Conservation (phyloP, 139 green algal genomes). For the Marvania coccoides region DNA sequence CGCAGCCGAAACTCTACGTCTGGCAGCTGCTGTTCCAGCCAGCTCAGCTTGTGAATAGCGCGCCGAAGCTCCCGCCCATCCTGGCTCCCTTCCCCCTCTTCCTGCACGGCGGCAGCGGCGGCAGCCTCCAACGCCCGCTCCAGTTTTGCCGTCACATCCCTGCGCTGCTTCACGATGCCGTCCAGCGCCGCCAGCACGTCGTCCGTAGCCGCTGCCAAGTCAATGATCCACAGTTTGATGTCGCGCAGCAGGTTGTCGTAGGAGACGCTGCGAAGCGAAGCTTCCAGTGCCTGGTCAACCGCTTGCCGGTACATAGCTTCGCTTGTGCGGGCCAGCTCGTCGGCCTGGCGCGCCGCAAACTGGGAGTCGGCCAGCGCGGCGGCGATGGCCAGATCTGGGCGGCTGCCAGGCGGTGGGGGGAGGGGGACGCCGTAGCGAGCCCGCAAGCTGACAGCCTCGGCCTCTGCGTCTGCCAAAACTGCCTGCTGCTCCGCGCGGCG, state of each 20-base stretch:
- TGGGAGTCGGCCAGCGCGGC: conserved; percentile 16
- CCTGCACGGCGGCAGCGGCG: not conserved
- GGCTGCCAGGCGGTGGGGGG: not conserved
- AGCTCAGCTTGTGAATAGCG: not conserved
- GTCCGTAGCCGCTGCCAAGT: conserved; percentile 10
- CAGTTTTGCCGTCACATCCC: not conserved
- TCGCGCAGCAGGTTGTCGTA: conserved; percentile 32
- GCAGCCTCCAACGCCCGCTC: not conserved
- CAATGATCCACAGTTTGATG: conserved; percentile 22
- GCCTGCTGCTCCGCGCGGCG: not conserved
- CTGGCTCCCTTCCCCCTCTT: too few species aligned
- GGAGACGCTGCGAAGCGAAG: not conserved
- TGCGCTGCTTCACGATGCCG: not conserved
- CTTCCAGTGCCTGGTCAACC: conserved; percentile 5
- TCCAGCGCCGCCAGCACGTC: conserved; percentile 9
- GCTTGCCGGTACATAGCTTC: conserved; percentile 11
- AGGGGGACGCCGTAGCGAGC: too few species aligned
- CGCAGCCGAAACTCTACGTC: not conserved
- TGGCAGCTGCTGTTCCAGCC: conserved; percentile 10
- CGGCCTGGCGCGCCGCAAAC: conserved; percentile 14
- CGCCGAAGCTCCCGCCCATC: not conserved
- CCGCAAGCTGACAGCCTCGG: not conserved
- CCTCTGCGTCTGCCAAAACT: not conserved
- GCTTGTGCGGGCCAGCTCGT: not conserved
- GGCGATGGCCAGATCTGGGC: conserved; percentile 12